A percentile compares a stretch with the other conserved stretches of the same genome.
phyloP scores from a whole-genome alignment of 2,329 filamentous ascomycete genomes.

The Trichophyton simii region DNA sequence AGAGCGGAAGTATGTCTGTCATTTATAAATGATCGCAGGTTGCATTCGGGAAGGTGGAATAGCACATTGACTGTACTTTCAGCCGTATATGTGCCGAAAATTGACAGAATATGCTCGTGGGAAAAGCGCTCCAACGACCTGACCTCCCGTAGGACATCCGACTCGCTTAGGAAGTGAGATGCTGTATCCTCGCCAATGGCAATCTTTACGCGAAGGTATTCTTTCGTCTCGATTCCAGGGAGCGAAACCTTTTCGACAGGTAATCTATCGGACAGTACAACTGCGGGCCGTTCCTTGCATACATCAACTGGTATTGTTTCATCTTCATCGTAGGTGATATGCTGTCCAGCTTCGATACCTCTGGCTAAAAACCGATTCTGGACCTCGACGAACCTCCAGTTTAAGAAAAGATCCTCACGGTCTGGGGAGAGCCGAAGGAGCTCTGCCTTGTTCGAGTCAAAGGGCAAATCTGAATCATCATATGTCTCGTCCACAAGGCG shows the following conservation, averaged over 20 bases:
- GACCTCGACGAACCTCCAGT: constrained; percentile 46
- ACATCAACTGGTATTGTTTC: constrained; percentile 49
- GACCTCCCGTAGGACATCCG: constrained; percentile 30
- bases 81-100: constrained; percentile 34
- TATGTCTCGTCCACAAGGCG: constrained; percentile 48
- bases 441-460: constrained; percentile 43
- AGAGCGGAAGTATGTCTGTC: constrained; percentile 30
- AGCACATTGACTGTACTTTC: constrained; percentile 33
- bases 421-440: constrained; percentile 42
- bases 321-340: constrained; percentile 46
- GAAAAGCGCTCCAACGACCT: constrained; percentile 26
- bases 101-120: constrained; percentile 34
- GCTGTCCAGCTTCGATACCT: constrained; percentile 42
- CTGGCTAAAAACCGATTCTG: constrained; percentile 49
- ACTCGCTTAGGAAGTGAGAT: not conserved
- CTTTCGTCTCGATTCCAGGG: constrained; percentile 24
- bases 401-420: constrained; percentile 32
- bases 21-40: constrained; percentile 31
- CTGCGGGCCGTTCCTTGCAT: constrained; percentile 34
- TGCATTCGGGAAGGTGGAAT: constrained; percentile 32
- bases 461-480: constrained; percentile 49
- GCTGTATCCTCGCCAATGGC: constrained; percentile 23
- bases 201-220: constrained; percentile 29
- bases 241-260: constrained; percentile 31
- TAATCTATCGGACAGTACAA: constrained; percentile 25